phyloP scores from a whole-genome alignment of 1,139 yeast species.

The Debaryomyces fabryi region DNA sequence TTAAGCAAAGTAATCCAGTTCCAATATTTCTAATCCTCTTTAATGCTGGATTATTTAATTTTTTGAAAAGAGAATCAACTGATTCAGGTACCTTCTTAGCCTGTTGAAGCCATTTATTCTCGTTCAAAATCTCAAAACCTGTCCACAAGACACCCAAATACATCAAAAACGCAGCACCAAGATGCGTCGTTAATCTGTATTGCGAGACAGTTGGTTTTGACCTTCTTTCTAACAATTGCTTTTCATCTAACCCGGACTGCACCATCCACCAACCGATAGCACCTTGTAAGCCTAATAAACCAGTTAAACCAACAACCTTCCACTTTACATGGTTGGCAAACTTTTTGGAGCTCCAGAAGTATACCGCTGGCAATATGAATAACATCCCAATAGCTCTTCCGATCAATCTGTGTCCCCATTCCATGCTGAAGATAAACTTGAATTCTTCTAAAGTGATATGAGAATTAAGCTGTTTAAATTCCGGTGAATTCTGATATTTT shows the following conservation, averaged over 20 bases:
- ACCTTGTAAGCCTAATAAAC: conserved; percentile 88
- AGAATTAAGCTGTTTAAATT: conserved; percentile 84
- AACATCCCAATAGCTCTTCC: conserved; percentile 89
- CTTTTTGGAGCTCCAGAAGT: conserved; percentile 67
- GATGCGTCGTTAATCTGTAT: conserved; percentile 89
- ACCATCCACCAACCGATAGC: conserved; percentile 99
- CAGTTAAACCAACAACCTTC: conserved; percentile 71
- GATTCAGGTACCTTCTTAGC: conserved; percentile 58
- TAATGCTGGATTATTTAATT: conserved; percentile 54
- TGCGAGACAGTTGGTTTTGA: conserved; percentile 96
- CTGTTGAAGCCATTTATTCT: conserved; percentile 56
- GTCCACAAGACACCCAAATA: conserved; percentile 91
- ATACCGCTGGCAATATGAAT: conserved; percentile 82
- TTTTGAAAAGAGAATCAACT: conserved; percentile 53
- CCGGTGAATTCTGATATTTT: conserved; percentile 86
- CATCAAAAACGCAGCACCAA: conserved; percentile 89
- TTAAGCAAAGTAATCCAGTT: conserved; percentile 60
- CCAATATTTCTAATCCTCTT: conserved; percentile 58
- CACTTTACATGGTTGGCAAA: conserved; percentile 72
- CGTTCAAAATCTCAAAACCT: conserved; percentile 80
- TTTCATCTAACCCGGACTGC: conserved; percentile 86
- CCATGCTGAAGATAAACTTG: conserved; percentile 95
- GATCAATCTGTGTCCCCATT: conserved; percentile 93
- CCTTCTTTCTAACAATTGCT: conserved; percentile 74
- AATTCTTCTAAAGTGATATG: conserved; percentile 91